phyloP scores from a whole-genome alignment of 768 basidiomycete species.

The Austroboletus festivus region DNA sequence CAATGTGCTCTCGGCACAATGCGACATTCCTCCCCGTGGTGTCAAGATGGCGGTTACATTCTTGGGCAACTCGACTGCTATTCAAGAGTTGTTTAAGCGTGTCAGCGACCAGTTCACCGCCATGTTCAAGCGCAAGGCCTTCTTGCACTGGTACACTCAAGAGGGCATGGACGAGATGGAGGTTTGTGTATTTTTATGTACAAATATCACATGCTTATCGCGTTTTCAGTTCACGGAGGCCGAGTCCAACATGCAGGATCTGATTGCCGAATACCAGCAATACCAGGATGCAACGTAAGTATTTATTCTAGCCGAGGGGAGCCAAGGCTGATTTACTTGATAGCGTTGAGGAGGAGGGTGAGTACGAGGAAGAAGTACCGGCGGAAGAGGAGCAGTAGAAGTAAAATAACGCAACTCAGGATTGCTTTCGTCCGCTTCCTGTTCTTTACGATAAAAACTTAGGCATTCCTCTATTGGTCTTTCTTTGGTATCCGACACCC shows the following conservation, averaged over 20 bases:
- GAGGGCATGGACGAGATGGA: slow-evolving; percentile 99
- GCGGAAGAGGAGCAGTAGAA: slow-evolving; percentile 56
- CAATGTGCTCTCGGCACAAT: slow-evolving; percentile 97
- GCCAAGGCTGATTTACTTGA: slow-evolving; percentile 11
- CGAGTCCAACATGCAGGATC: slow-evolving; percentile 98
- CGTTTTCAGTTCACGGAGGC: slow-evolving; percentile 83
- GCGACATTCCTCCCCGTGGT: slow-evolving; percentile 94
- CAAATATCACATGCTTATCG: slow-evolving; percentile 1
- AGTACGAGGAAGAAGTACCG: slow-evolving; percentile 79
- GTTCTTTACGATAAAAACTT: slow-evolving; percentile 33
- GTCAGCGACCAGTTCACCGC: slow-evolving; percentile 97
- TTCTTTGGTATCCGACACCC: slow-evolving; percentile 25
- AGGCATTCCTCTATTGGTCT: slow-evolving; percentile 35
- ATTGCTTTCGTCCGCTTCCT: slow-evolving; percentile 14
- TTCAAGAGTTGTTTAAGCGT: slow-evolving; percentile 98
- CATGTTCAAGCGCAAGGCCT: slow-evolving; percentile 99
- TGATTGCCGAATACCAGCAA: slow-evolving; percentile 97
- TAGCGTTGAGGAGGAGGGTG: slow-evolving; percentile 83
- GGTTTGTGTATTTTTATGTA: slow-evolving; percentile 34
- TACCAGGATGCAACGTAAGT: slow-evolving; percentile 92
- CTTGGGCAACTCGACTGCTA: slow-evolving; percentile 95
- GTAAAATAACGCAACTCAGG: slow-evolving; percentile 22
- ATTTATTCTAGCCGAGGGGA: not conserved
- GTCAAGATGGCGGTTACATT: slow-evolving; percentile 98
- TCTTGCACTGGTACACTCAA: slow-evolving; percentile 99